Conservation (phyloP, 116 monocot genomes). For the Phalaenopsis hybrid region DNA sequence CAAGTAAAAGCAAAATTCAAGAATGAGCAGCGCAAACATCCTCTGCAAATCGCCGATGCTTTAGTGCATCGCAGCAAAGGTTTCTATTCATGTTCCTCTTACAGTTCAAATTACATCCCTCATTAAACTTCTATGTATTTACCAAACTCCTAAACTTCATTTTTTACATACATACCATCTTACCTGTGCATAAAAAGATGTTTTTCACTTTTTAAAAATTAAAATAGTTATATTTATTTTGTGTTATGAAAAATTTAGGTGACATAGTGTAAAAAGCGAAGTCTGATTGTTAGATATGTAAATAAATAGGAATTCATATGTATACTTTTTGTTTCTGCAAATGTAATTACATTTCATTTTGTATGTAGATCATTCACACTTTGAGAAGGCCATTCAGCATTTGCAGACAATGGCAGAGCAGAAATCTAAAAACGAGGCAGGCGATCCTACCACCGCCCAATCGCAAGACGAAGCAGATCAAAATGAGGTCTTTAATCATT, state of each 20-base stretch:
- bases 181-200: background rate
- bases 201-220: no score
- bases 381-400: slow-evolving; percentile 13
- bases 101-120: background rate
- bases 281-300: background rate
- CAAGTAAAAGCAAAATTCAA: slow-evolving; percentile 86
- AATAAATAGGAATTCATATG: background rate
- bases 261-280: background rate
- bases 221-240: background rate
- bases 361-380: slow-evolving; percentile 15
- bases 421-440: background rate
- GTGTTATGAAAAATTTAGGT: background rate
- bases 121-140: no score
- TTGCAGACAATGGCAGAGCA: slow-evolving; percentile 8
- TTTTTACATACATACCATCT: no score
- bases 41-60: slow-evolving; percentile 60
- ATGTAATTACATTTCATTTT: background rate
- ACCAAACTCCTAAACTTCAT: no score
- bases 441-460: background rate
- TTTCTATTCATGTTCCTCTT: slow-evolving; percentile 13
- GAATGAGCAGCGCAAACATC: slow-evolving; percentile 66
- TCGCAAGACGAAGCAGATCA: slow-evolving; percentile 2
- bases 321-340: background rate
- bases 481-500: slow-evolving; percentile 1
- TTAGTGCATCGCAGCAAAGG: slow-evolving; percentile 53